Conservation (phyloP, 306 rosid genomes). For the Senna tora region DNA sequence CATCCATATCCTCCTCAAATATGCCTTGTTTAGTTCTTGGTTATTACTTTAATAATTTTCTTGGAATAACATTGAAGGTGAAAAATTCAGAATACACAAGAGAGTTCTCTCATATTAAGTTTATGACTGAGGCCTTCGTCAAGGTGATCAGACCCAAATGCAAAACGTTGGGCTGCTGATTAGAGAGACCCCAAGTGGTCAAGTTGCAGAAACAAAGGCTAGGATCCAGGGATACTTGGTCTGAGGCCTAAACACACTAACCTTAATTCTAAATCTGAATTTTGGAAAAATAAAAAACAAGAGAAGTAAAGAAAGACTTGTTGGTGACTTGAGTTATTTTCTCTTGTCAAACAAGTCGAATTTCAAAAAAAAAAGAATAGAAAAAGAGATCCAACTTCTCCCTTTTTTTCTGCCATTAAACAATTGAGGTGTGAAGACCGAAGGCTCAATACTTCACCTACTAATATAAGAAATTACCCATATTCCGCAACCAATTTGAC, state of each 20-base stretch:
- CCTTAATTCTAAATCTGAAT: background rate
- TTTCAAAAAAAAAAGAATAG: background rate
- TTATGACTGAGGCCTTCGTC: background rate
- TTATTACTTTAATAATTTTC: too few relatives aligned
- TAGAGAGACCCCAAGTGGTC: background rate
- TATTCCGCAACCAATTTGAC: constrained; percentile 42
- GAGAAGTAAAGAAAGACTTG: background rate
- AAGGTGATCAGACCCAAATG: background rate
- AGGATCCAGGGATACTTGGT: background rate
- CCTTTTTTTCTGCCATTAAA: constrained; percentile 42
- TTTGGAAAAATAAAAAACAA: too few relatives aligned
- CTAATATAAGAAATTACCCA: constrained; percentile 38
- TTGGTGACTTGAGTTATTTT: background rate
- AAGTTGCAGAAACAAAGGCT: background rate
- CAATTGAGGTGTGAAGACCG: constrained; percentile 16
- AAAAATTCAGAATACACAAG: too few relatives aligned
- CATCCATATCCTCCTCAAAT: background rate
- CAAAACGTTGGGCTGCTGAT: background rate
- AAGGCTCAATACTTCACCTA: constrained; percentile 48
- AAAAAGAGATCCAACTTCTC: constrained; percentile 20
- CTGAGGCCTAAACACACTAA: background rate
- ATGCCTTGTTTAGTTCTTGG: background rate
- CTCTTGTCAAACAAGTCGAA: background rate
- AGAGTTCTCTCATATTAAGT: background rate
- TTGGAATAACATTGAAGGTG: too few relatives aligned